These are phyloP conservation scores for Talaromyces sp. DNA, from an alignment of 2,329 filamentous ascomycete genomes.

Conservation along the genomic window DNA sequence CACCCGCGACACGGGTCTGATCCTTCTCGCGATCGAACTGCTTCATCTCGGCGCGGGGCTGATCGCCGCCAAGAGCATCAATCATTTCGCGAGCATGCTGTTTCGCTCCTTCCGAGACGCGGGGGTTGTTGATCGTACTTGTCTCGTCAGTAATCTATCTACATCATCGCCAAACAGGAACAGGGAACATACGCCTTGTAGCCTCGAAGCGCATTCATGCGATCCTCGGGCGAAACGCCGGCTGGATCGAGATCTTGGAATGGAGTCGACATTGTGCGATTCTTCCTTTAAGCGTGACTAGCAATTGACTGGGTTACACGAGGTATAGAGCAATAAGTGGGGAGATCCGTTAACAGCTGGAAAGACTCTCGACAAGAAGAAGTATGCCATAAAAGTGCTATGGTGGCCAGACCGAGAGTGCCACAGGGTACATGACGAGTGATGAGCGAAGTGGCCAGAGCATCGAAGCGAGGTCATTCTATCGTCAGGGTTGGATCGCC, in stretches of 20 bases:
- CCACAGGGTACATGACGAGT: constrained; percentile 4
- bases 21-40: constrained; percentile 19
- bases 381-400: constrained; percentile 1
- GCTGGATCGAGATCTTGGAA: constrained; percentile 19
- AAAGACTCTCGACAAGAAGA: not conserved
- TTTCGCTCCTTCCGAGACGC: constrained; percentile 22
- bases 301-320: not conserved
- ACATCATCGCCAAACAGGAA: not conserved
- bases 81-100: constrained; percentile 22
- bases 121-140: constrained; percentile 23
- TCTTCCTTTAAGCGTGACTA: not conserved
- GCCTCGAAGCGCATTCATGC: constrained; percentile 20
- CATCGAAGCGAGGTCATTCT: not conserved
- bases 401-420: constrained; percentile 6
- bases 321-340: not conserved
- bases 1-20: constrained; percentile 20
- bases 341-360: not conserved
- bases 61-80: constrained; percentile 20
- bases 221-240: constrained; percentile 18
- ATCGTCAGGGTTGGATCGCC: not conserved
- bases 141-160: not conserved
- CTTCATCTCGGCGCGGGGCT: constrained; percentile 21
- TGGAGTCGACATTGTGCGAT: constrained; percentile 10
- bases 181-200: constrained; percentile 19
- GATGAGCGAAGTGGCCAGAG: constrained; percentile 10